phyloP scores from a whole-genome alignment of 1,139 yeast genomes.

The Protomyces inouyei region DNA sequence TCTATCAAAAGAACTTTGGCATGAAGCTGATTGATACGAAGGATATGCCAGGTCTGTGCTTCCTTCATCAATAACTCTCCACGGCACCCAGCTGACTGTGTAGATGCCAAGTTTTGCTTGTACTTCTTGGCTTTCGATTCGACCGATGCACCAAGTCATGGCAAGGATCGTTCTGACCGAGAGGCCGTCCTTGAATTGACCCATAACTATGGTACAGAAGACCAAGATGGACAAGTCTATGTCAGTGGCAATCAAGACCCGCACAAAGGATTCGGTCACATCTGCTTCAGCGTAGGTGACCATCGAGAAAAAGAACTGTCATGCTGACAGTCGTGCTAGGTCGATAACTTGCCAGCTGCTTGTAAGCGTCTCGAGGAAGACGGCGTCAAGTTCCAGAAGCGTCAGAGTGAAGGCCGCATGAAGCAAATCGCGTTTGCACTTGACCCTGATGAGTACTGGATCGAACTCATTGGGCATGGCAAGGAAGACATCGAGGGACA shows the following conservation, averaged over 20 bases:
- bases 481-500: conserved; percentile 48
- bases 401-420: conserved; percentile 81
- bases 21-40: conserved; percentile 56
- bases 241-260: conserved; percentile 83
- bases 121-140: conserved; percentile 59
- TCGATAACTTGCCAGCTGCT: conserved; percentile 64
- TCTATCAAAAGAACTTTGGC: conserved; percentile 72
- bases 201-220: conserved; percentile 55
- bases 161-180: conserved; percentile 52
- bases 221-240: conserved; percentile 42
- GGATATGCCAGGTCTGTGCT: conserved; percentile 57
- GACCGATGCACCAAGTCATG: conserved; percentile 44
- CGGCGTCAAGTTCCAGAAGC: conserved; percentile 76
- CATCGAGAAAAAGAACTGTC: not conserved
- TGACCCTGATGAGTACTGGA: conserved; percentile 91
- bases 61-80: conserved; percentile 35
- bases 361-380: conserved; percentile 52
- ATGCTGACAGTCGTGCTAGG: conserved; percentile 44
- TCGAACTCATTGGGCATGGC: conserved; percentile 62
- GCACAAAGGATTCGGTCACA: conserved; percentile 83
- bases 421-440: conserved; percentile 86
- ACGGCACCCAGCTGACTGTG: no score
- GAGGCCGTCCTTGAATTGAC: conserved; percentile 39
- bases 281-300: conserved; percentile 49
- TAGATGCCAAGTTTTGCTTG: not conserved